Base-by-base conservation (phyloP, 225 moss, liverwort and hornwort genomes). In the Polytrichum formosum region DNA sequence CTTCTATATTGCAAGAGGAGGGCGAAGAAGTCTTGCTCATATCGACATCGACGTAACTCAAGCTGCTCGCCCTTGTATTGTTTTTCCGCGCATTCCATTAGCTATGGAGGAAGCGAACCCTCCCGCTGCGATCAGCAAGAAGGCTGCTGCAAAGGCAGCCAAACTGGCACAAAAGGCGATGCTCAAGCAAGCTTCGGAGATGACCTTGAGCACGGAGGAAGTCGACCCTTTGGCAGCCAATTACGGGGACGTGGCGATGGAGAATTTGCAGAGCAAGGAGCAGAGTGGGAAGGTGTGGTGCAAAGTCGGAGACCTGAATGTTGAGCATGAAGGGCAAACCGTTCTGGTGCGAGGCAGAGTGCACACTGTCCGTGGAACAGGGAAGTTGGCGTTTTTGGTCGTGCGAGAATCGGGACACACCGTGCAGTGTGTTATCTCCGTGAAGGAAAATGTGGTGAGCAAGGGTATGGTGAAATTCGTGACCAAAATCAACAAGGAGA, bases 381-480 rank as follows among this genome's bases (percentile, higher is more conserved):
- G 97, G 29, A 85, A 77, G 10, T 64, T 87, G 68, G 78, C 73
- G n/a, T 97, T 97, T 70, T 55, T 97, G 54, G 82, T 94, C 4
- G 83, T 97, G 22, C 79, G 97, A 67, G 91, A 97, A 77, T 72
- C 76, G 7, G 91, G 93, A 9, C 83, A 79, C 27, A 97, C 97
- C 4, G 94, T 97, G 46, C 97, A 97, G 79, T 88, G 89, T 72
- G 83, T 97, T 72, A 79, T 89, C 19, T 72, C 68, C n/a, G 66
- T 88, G 17, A 71, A 71, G 21, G 92, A 94, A 6, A 77, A 77
- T 28, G 74, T 83, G 37, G 83, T 96, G 35, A 91, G 91, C 77
- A 97, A 94, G 77, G 87, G 85, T 1, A 97, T 94, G 97, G 56
- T 94, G 8, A 97, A 94, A 73, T 97, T 79, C 67, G 92, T 90